Evolutionary conservation across 257 asterid species (phyloP).

Genomic region (Solanum etuberosum): DNA sequence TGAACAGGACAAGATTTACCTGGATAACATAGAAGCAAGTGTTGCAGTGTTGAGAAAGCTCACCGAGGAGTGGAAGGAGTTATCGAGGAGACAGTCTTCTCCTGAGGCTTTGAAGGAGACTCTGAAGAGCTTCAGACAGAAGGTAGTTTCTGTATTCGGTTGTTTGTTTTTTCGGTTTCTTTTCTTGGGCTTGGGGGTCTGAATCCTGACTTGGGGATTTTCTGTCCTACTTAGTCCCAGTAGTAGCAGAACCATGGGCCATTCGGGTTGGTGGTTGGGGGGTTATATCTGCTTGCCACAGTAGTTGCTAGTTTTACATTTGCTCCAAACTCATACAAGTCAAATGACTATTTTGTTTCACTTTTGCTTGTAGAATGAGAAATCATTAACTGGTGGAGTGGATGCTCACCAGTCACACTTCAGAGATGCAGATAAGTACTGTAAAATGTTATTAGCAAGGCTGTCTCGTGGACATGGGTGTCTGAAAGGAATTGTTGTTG

Average conservation of each 20-base stretch:
- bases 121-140: conserved; percentile 52
- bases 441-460: conserved; percentile 37
- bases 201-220: not conserved
- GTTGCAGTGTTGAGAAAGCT: conserved; percentile 51
- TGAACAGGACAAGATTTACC: conserved; percentile 48
- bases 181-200: not conserved
- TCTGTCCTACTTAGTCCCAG: not conserved
- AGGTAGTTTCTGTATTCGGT: conserved; percentile 19
- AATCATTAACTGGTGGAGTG: conserved; percentile 37
- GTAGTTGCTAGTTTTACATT: not conserved
- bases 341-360: not conserved
- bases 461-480: conserved; percentile 44
- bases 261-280: not conserved
- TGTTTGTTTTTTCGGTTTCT: not conserved
- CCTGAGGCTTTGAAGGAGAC: conserved; percentile 40
- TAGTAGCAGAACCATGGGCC: not conserved
- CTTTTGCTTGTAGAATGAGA: conserved; percentile 44
- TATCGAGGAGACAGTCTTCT: conserved; percentile 46
- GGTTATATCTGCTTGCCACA: not conserved
- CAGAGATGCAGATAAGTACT: conserved; percentile 61
- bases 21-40: conserved; percentile 56
- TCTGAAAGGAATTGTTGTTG: conserved; percentile 27
- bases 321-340: not conserved
- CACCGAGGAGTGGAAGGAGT: conserved; percentile 39
- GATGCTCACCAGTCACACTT: conserved; percentile 31